These are phyloP conservation scores for Saprolegnia diclina DNA, from an alignment of 352 stramenopile genomes.

Conservation along the genomic window DNA sequence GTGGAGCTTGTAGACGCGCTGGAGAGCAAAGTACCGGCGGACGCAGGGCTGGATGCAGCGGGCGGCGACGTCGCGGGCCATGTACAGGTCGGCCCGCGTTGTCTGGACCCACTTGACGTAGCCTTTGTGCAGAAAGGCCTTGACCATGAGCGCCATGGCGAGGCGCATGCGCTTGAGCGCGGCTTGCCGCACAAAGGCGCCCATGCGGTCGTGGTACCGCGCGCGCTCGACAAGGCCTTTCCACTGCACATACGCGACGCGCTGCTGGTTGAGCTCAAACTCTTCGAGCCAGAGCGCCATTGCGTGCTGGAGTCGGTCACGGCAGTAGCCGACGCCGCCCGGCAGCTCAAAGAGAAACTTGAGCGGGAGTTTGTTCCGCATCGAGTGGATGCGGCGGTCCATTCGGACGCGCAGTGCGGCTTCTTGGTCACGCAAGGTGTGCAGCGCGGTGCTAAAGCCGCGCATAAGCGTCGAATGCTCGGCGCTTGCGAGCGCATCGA, in stretches of 20 bases:
- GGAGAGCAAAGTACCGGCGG: conserved; percentile 37
- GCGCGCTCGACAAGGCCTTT: conserved; percentile 65
- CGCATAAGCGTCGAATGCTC: conserved; percentile 45
- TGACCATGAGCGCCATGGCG: conserved; percentile 62
- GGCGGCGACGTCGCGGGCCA: conserved; percentile 42
- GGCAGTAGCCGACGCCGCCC: conserved; percentile 65
- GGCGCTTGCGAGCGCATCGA: conserved; percentile 39
- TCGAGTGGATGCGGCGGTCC: conserved; percentile 45
- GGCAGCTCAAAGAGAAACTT: conserved; percentile 79
- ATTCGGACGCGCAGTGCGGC: conserved; percentile 37
- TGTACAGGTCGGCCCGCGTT: conserved; percentile 55
- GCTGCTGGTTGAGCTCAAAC: conserved; percentile 73
- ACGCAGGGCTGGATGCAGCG: conserved; percentile 51
- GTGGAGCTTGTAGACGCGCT: conserved; percentile 42
- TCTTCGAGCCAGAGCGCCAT: conserved; percentile 63
- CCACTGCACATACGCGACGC: conserved; percentile 78
- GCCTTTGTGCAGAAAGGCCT: conserved; percentile 56
- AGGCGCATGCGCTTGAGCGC: conserved; percentile 52
- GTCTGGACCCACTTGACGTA: conserved; percentile 49
- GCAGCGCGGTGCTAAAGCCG: conserved; percentile 41
- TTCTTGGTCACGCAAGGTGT: conserved; percentile 38
- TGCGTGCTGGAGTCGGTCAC: conserved; percentile 57
- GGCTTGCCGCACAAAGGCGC: conserved; percentile 55
- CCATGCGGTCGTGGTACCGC: conserved; percentile 47
- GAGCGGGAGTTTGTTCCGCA: conserved; percentile 58